Evolutionary conservation across 2,329 filamentous ascomycete species (phyloP), one percentile per base, ranked within the genome.

Genomic region (Elsinoe necatrix): DNA sequence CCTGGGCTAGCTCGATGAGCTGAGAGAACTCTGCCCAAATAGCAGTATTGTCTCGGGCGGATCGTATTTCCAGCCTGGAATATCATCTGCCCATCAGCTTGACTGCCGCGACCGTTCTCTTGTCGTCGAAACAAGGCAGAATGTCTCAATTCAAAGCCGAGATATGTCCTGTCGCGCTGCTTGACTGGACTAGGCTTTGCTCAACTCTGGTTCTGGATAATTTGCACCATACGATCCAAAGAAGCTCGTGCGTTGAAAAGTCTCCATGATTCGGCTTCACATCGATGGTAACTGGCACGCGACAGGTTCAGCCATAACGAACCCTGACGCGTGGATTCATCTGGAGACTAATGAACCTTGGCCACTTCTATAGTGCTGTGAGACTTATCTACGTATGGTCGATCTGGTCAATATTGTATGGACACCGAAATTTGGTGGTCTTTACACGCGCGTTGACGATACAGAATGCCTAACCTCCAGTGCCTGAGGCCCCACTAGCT

Each of bases 101-200:
- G 41, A 18, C 41, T 45, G 21, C 41, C 20, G 41, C 18, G 41
- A 45, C 41, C 41, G 41, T 45, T 27, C 41, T n/a, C 11, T n/a
- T 23, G 21, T 25, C 25, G 45, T 50, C 45, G 45, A 50, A 50
- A 50, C 45, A 50, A 50, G 45, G 45, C 45, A 50, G 45, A 29
- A 50, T 31, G 45, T 50, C 45, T 50, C 27, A 50, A 20, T 21
- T 16, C 16, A 18, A 20, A 4, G 14, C 45, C 45, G 45, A 50
- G 29, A 50, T 31, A 50, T 50, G 14, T 50, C 45, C 45, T 50
- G 45, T 50, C 27, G 45, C 20, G 7, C 25, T 18, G 16, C 16
- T 16, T 20, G 16, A 34, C 45, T 31, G 12, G 27, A 27, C 25
- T 50, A 25, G 45, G 25, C 27, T 18, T 20, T 31, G 16, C n/a